These are phyloP conservation scores for Carex pumila DNA, from an alignment of 176 grass and related monocot species.

Conservation along the genomic window DNA sequence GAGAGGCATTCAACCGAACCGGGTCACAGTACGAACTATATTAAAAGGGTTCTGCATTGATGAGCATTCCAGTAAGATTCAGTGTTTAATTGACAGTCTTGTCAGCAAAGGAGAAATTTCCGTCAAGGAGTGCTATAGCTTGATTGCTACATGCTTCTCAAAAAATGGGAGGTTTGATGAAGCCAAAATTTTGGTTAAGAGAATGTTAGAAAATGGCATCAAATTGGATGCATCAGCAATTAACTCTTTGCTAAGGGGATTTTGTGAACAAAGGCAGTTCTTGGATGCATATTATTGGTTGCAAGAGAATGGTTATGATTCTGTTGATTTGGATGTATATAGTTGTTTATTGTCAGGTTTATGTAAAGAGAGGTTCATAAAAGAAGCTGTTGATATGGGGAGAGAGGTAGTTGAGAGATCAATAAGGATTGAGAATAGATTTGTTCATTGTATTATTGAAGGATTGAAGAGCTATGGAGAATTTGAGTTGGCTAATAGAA, in stretches of 20 bases:
- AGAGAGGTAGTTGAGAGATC: conserved; percentile 36
- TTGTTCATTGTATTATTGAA: conserved; percentile 34
- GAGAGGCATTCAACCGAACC: conserved; percentile 53
- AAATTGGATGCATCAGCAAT: conserved; percentile 28
- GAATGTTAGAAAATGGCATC: conserved; percentile 61
- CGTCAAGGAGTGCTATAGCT: conserved; percentile 40
- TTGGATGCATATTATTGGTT: conserved; percentile 55
- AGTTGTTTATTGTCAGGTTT: conserved; percentile 35
- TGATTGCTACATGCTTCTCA: conserved; percentile 55
- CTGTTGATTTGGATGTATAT: conserved; percentile 55
- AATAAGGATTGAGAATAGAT: conserved; percentile 32
- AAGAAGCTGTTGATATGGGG: conserved; percentile 30
- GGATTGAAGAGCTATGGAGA: conserved; percentile 45
- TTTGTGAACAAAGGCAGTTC: conserved; percentile 30
- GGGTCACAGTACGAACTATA: conserved; percentile 44
- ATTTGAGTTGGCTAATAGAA: conserved; percentile 44
- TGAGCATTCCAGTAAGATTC: neutral
- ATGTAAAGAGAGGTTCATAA: conserved; percentile 38
- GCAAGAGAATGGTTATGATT: conserved; percentile 39
- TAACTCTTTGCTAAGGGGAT: conserved; percentile 50
- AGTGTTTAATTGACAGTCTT: conserved; percentile 46
- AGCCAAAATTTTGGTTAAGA: conserved; percentile 40
- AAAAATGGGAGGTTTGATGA: conserved; percentile 23
- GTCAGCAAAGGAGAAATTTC: conserved; percentile 34
- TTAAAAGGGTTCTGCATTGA: conserved; percentile 38